Conservation (phyloP, 768 basidiomycete genomes). For the Phylloporus arenicola region DNA sequence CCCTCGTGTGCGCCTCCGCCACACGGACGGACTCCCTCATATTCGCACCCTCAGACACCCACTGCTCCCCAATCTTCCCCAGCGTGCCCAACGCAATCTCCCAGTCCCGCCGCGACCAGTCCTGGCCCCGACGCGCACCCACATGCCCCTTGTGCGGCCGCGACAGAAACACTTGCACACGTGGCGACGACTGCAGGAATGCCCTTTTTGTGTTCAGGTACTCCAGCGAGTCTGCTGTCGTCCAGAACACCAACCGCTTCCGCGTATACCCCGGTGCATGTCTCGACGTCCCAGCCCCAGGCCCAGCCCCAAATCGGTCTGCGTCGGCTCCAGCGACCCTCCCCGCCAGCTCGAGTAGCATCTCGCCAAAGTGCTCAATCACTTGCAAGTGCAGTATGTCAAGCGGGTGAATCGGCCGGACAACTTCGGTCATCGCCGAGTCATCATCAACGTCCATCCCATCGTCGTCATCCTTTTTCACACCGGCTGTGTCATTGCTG, state of each 20-base stretch:
- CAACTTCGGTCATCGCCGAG: constrained; percentile 27
- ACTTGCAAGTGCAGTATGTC: constrained; percentile 65
- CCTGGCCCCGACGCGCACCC: constrained; percentile 63
- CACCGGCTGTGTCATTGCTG: constrained; percentile 19
- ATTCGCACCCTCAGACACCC: constrained; percentile 46
- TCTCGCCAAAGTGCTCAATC: constrained; percentile 59
- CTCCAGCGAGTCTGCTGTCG: constrained; percentile 48
- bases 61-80: constrained; percentile 42
- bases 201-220: constrained; percentile 45
- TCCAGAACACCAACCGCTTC: constrained; percentile 48
- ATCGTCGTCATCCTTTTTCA: constrained; percentile 35
- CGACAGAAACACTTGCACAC: constrained; percentile 48
- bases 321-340: constrained; percentile 49
- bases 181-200: constrained; percentile 35
- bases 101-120: constrained; percentile 73
- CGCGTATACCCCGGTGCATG: constrained; percentile 52
- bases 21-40: constrained; percentile 46
- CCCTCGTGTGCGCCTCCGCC: constrained; percentile 44
- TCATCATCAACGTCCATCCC: constrained; percentile 65
- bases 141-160: constrained; percentile 37
- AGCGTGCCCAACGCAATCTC: constrained; percentile 45
- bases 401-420: constrained; percentile 50
- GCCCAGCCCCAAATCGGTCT: constrained; percentile 30
- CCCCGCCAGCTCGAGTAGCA: constrained; percentile 54
- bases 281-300: constrained; percentile 34